Evolutionary conservation across 148 eudicot genomes (phyloP).

Genomic region (Camellia lanceoleosa): DNA sequence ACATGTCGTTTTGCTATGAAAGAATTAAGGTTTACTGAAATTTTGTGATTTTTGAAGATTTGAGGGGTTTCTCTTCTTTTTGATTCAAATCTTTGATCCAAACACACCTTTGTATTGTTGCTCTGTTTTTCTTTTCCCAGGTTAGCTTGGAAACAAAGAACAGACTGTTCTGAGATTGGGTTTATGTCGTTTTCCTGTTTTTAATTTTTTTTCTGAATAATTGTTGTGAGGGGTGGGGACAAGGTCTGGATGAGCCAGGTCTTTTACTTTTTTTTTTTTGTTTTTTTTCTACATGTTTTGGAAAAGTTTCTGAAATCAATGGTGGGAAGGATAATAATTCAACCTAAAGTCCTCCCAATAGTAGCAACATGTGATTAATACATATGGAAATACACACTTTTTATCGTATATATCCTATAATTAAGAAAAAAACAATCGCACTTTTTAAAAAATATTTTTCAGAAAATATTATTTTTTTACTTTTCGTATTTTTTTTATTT

Average conservation of each 20-base stretch:
- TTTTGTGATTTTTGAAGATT: no score
- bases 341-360: not conserved
- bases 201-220: not conserved
- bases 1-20: conserved; percentile 14
- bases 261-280: not conserved
- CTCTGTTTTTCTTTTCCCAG: not conserved
- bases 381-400: no score
- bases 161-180: not conserved
- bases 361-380: no score
- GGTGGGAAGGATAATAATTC: not conserved
- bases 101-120: not conserved
- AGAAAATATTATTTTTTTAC: no score
- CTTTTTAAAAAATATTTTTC: no score
- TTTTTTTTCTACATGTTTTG: not conserved
- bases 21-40: conserved; percentile 1
- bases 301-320: not conserved
- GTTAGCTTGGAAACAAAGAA: no score
- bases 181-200: not conserved
- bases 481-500: no score
- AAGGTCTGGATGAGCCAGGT: not conserved
- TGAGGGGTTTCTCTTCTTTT: no score
- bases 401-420: no score
- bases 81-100: not conserved
- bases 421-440: no score
- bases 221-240: not conserved